Evolutionary conservation across 2,329 filamentous ascomycete genomes (phyloP), one percentile per base, ranked within the genome.

Genomic region (Fusarium tupiense): DNA sequence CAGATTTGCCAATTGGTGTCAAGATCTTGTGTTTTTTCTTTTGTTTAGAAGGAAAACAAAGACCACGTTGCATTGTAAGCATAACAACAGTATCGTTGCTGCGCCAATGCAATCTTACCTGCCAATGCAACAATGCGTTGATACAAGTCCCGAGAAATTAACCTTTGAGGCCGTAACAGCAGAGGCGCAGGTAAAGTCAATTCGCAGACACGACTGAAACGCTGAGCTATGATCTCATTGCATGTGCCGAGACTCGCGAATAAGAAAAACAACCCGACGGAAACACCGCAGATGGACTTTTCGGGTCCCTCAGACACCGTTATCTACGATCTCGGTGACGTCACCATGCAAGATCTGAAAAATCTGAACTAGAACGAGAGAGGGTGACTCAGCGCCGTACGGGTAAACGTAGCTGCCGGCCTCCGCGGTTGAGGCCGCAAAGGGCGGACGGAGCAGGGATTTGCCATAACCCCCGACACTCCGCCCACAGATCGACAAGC

Each of bases 1-100:
- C 12, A 4, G 5, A 22, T 29, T 0, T 7, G 20, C 3, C 5
- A 4, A 13, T 50, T 19, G 2, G 9, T 37, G 9, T 37, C 2
- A 19, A 37, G 16, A 37, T 37, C 35, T 16, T 4, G 5, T 16
- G 33, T 35, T 3, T 35, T 35, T 35, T 35, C 8, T 6, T 16
- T 16, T 8, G 7, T 16, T 16, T 8, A 3, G 14, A 35, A 35
- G 8, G 12, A 19, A 31, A 35, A 35, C 17, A 35, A 24, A 20
- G n/a, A 24, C 11, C 3, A 35, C 3, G 9, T 6, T 12, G 9
- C 6, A 16, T 8, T 2, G 8, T 2, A 14, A 20, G 16, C 4
- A 35, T 3, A 20, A 20, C 2, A 26, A 4, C 31, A 22, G 9
- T 12, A 5, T 14, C 6, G 50, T 53, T 53, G n/a, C 33, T 20